Evolutionary conservation across 1,284 basidiomycete species (phyloP).

Genomic region (Lentinus polychrous): DNA sequence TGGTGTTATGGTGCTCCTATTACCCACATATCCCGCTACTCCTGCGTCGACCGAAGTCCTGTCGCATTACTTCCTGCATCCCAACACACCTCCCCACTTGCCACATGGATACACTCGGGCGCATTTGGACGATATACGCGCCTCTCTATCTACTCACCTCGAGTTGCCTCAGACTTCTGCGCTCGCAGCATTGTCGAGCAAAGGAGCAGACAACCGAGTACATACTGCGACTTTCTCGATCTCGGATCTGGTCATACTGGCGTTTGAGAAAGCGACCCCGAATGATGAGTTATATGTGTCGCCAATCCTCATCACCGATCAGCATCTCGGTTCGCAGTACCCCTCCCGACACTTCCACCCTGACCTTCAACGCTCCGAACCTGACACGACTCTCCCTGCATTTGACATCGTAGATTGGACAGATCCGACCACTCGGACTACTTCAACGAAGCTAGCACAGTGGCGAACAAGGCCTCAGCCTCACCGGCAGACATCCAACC

Average conservation of each 20-base stretch:
- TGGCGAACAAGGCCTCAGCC: slow-evolving; percentile 39
- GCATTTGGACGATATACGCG: slow-evolving; percentile 44
- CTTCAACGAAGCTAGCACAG: slow-evolving; percentile 46
- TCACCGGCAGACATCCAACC: background rate
- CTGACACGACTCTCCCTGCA: slow-evolving; percentile 34
- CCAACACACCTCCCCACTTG: slow-evolving; percentile 47
- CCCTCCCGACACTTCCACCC: slow-evolving; percentile 35
- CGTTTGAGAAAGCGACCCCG: slow-evolving; percentile 27
- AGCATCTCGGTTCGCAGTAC: slow-evolving; percentile 47
- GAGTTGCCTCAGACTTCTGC: background rate
- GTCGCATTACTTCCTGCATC: slow-evolving; percentile 45
- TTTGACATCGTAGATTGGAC: slow-evolving; percentile 66
- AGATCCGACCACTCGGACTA: slow-evolving; percentile 29
- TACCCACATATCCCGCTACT: slow-evolving; percentile 24
- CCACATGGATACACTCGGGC: slow-evolving; percentile 47
- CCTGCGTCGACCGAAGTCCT: slow-evolving; percentile 16
- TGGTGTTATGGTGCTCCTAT: slow-evolving; percentile 43
- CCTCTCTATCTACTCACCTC: slow-evolving; percentile 24
- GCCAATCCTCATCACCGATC: slow-evolving; percentile 63
- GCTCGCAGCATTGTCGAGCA: background rate
- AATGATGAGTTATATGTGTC: slow-evolving; percentile 29
- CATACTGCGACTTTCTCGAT: slow-evolving; percentile 26
- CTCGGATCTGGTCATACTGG: slow-evolving; percentile 48
- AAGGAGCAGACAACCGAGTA: slow-evolving; percentile 5
- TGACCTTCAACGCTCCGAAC: slow-evolving; percentile 14